A percentile compares a stretch with the other conserved stretches of the same genome.
phyloP scores from a whole-genome alignment of 805 yeast species.

The Wilhelminamyces savonicus region DNA sequence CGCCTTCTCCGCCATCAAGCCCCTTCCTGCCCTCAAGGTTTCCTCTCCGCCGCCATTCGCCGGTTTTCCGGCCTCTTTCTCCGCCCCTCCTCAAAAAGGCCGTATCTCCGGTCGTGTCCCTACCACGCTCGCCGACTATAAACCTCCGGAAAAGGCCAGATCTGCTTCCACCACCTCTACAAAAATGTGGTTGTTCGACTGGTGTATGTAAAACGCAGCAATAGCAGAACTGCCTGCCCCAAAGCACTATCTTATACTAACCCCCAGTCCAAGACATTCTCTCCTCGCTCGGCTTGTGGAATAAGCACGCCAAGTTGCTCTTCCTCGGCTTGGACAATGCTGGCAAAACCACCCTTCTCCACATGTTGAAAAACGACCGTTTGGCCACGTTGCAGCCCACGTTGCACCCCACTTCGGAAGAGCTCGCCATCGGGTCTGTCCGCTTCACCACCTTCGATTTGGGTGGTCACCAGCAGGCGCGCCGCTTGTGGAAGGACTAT shows the following conservation, averaged over 20 bases:
- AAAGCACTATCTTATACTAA: neutral
- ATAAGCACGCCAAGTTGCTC: slow-evolving; percentile 42
- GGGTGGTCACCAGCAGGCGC: slow-evolving; percentile 98
- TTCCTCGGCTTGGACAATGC: slow-evolving; percentile 44
- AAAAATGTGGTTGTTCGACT: slow-evolving; percentile 31
- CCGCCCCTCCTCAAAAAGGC: too few relatives aligned
- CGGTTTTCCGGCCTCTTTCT: too few relatives aligned
- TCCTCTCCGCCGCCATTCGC: too few relatives aligned
- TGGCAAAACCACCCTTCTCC: slow-evolving; percentile 41
- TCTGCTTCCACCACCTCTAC: too few relatives aligned
- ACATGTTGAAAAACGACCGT: slow-evolving; percentile 76
- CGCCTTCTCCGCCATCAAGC: too few relatives aligned
- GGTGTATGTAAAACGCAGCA: slow-evolving; percentile 24
- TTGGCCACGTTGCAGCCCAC: slow-evolving; percentile 97
- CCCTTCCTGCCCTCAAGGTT: too few relatives aligned
- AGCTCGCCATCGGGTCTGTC: slow-evolving; percentile 91
- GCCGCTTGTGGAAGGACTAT: slow-evolving; percentile 98
- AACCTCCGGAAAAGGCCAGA: too few relatives aligned
- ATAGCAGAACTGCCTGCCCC: neutral
- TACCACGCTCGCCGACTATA: too few relatives aligned
- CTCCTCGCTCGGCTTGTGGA: slow-evolving; percentile 42
- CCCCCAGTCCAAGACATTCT: slow-evolving; percentile 37
- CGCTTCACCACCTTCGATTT: slow-evolving; percentile 96
- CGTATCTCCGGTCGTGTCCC: too few relatives aligned
- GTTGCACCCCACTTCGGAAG: slow-evolving; percentile 97